These are phyloP conservation scores for Pachyrhizus erosus DNA, from an alignment of 306 rosid species.

Conservation along the genomic window DNA sequence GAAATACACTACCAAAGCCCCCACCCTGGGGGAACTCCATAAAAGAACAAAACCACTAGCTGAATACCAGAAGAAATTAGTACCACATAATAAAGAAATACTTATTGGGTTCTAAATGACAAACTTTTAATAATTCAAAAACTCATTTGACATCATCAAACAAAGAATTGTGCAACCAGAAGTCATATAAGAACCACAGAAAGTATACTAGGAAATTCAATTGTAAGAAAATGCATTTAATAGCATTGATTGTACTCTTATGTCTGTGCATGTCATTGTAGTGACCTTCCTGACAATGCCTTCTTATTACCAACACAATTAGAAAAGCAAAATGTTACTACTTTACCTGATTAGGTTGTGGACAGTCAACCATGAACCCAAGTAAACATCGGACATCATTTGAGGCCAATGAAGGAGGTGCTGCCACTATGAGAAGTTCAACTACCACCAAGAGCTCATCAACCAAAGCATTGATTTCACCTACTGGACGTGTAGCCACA, in stretches of 20 bases:
- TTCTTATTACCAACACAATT: conserved; percentile 19
- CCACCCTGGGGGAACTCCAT: not conserved
- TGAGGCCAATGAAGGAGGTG: conserved; percentile 79
- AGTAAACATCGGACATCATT: conserved; percentile 87
- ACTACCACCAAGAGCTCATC: conserved; percentile 94
- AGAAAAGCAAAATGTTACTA: conserved; percentile 15
- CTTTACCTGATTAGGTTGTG: conserved; percentile 95
- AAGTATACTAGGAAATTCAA: not conserved
- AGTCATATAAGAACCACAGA: not conserved
- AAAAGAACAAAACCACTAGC: not conserved
- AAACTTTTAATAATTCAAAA: conserved; percentile 8
- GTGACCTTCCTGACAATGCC: conserved; percentile 4
- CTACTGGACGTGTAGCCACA: conserved; percentile 80
- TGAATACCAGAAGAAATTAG: not conserved
- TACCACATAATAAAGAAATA: not conserved
- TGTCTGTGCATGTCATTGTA: not conserved
- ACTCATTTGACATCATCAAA: not conserved
- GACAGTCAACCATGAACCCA: conserved; percentile 97
- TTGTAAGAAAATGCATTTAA: conserved; percentile 29
- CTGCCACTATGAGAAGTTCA: conserved; percentile 92
- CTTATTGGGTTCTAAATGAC: not conserved
- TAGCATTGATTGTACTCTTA: not conserved
- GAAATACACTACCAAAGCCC: conserved; percentile 6
- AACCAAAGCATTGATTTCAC: conserved; percentile 98
- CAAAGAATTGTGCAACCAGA: not conserved